Conservation (phyloP, 2,329 filamentous ascomycete genomes). For the Fusarium drepaniforme region DNA sequence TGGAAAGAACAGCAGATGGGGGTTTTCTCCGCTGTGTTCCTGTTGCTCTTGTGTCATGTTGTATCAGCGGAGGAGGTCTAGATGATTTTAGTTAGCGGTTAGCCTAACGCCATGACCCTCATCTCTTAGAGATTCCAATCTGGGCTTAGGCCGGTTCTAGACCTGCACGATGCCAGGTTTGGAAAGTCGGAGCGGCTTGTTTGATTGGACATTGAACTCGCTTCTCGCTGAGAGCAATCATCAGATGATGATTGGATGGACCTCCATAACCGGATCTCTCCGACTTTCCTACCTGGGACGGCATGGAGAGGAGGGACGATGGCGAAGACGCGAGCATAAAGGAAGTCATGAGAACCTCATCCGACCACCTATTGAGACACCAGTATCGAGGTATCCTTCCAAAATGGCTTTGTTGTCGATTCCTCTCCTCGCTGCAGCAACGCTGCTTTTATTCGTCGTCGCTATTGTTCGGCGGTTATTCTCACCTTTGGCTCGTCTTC, state of each 20-base stretch:
- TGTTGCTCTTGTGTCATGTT: not conserved
- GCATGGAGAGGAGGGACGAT: not conserved
- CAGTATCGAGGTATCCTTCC: not conserved
- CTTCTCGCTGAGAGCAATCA: not conserved
- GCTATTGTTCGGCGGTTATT: not conserved
- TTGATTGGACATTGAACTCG: constrained; percentile 11
- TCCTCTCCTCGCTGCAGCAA: not conserved
- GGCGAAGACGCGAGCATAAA: not conserved
- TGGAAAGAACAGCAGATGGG: not conserved
- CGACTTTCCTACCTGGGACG: constrained; percentile 7
- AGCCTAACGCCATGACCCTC: not conserved
- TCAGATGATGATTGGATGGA: not conserved
- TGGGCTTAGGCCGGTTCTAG: not conserved
- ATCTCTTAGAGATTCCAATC: constrained; percentile 37
- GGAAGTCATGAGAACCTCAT: not conserved
- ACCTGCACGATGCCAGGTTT: not conserved
- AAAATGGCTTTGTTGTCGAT: constrained; percentile 4
- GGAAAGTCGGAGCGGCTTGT: no score
- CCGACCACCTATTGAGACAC: not conserved
- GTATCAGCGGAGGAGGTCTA: not conserved
- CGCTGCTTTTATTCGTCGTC: not conserved
- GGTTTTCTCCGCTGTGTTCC: not conserved
- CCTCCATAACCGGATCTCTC: not conserved
- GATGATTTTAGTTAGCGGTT: not conserved
- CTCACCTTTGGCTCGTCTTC: constrained; percentile 20